phyloP scores from a whole-genome alignment of 495 filamentous ascomycete species.

The Bathelium albidoporum region DNA sequence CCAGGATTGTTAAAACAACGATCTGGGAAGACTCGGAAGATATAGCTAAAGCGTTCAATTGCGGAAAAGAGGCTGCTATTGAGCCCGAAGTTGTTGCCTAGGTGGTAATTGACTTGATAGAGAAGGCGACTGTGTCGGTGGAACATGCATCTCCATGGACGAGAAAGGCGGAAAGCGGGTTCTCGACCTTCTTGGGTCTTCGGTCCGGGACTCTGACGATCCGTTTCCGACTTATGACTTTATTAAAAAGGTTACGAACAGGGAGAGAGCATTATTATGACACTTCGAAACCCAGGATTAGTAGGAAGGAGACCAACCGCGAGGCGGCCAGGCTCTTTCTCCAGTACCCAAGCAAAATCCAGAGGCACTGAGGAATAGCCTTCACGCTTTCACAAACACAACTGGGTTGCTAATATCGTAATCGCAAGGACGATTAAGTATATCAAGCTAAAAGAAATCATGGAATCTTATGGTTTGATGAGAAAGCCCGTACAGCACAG shows the following conservation, averaged over 20 bases:
- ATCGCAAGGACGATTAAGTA: too few species aligned
- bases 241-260: background rate
- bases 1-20: conserved; percentile 20
- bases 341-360: too few species aligned
- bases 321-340: too few species aligned
- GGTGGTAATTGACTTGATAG: conserved; percentile 23
- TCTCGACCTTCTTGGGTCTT: background rate
- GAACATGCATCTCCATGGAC: background rate
- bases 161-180: background rate
- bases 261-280: background rate
- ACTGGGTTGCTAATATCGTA: too few species aligned
- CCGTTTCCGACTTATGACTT: background rate
- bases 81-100: conserved; percentile 19
- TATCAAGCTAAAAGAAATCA: too few species aligned
- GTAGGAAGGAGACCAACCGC: too few species aligned
- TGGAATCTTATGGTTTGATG: too few species aligned
- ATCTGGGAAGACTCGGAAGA: conserved; percentile 14
- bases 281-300: too few species aligned
- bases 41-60: conserved; percentile 16
- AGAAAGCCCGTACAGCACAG: too few species aligned
- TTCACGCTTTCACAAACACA: too few species aligned
- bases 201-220: background rate
- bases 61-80: conserved; percentile 17
- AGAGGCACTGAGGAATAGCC: too few species aligned
- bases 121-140: conserved; percentile 20